Base-by-base conservation (phyloP, 2,329 filamentous ascomycete genomes). In the Hypoxylon sp. region DNA sequence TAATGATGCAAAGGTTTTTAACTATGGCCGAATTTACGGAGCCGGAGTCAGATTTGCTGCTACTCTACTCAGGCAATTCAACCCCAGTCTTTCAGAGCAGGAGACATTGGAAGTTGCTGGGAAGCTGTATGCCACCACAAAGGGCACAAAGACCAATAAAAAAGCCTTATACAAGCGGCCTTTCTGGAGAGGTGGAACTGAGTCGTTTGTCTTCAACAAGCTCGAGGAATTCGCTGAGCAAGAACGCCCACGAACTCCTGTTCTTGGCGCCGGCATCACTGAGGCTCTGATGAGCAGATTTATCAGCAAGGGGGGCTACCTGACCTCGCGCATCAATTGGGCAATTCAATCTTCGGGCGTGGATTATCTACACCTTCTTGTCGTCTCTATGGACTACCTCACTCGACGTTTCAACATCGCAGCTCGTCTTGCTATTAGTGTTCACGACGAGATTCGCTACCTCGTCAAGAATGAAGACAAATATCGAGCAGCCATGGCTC, bases 11-110 rank as follows among this genome's bases (percentile, higher is more conserved):
- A 99, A 99, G 78, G 90, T 99, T 0, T 99, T 99, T 85, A 99
- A 99, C 79, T 99, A 99, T 75, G 97, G 97, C 6, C 93, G 97
- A 44, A 99, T 99, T 53, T 99, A 99, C 76, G 97, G 96, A n/a
- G 97, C 96, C 3, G 97, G 96, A 0, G 83, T 98, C 55, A 97
- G 94, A 74, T 99, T 99, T 77, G 96, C 96, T 0, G 90, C 92
- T 2, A 97, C 93, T 9, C 84, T 99, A 1, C 87, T 99, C 1
- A 89, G 94, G 6, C 96, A 98, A 77, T 99, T 99, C 83, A 98
- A 98, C 75, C 94, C 95, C 1, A 86, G 82, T 19, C 83, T 99
- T 35, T 91, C 91, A 0, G 96, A 98, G 74, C 84, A 87, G 31
- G 86, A 98, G 80, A 97, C 96, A 0, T 84, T 87, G 22, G 84